phyloP scores from a whole-genome alignment of 192 early-diverging fungal genomes.

The Kickxella alabastrina region DNA sequence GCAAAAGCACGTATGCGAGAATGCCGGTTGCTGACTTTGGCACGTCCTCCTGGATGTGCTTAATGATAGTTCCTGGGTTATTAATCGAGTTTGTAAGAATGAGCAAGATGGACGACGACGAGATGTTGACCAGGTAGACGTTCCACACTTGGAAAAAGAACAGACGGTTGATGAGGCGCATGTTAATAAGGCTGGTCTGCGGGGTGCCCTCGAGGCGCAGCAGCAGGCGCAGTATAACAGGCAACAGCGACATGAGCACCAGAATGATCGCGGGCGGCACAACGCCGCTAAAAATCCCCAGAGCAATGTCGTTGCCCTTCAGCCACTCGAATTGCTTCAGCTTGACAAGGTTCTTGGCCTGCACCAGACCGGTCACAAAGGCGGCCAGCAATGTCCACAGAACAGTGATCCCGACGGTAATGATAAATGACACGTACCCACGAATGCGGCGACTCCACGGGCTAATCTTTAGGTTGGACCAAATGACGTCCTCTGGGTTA shows the following conservation, averaged over 20 bases:
- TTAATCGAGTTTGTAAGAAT: constrained; percentile 21
- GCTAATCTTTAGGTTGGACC: constrained; percentile 68
- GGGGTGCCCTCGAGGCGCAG: constrained; percentile 59
- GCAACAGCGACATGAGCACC: constrained; percentile 66
- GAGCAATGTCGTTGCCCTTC: constrained; percentile 1
- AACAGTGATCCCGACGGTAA: constrained; percentile 58
- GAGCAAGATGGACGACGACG: constrained; percentile 61
- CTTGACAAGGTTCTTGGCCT: constrained; percentile 50
- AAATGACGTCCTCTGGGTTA: constrained; percentile 71
- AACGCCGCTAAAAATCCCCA: constrained; percentile 68
- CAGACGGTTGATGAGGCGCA: constrained; percentile 64
- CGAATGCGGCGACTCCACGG: constrained; percentile 55
- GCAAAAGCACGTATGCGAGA: constrained; percentile 78
- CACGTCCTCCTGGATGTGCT: constrained; percentile 57
- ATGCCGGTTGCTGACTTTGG: constrained; percentile 79
- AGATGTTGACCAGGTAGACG: constrained; percentile 73
- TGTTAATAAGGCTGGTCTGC: constrained; percentile 56
- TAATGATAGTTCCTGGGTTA: constrained; percentile 39
- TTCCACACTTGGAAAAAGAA: constrained; percentile 80
- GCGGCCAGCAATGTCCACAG: constrained; percentile 74
- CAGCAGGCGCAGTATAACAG: constrained; percentile 61
- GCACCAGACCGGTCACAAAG: constrained; percentile 54
- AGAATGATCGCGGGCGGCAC: constrained; percentile 69
- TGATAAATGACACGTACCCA: constrained; percentile 50
- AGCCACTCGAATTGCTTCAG: constrained; percentile 54